A percentile compares a stretch with the other conserved stretches of the same genome.
Conservation (phyloP, 352 stramenopile species). For the Pythium grandisporangium region DNA sequence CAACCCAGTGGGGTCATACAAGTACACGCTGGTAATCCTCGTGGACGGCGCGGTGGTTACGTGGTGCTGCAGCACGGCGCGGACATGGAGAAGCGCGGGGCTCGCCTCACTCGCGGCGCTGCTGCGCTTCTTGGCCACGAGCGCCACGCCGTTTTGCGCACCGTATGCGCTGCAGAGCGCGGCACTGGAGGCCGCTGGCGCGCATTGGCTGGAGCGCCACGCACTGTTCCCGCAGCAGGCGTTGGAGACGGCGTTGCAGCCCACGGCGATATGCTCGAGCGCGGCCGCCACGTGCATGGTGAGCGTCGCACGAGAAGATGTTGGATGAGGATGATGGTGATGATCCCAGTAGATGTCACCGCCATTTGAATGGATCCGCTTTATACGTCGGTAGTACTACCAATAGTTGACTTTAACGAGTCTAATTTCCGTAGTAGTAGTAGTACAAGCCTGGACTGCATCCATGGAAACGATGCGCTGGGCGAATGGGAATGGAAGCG, state of each 20-base stretch:
- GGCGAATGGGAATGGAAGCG: too few relatives aligned
- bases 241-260: slow-evolving; percentile 42
- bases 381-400: too few relatives aligned
- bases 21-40: slow-evolving; percentile 33
- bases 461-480: too few relatives aligned
- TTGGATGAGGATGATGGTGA: too few relatives aligned
- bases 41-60: slow-evolving; percentile 13
- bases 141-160: slow-evolving; percentile 35
- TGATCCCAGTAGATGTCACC: too few relatives aligned
- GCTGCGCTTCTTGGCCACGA: slow-evolving; percentile 14
- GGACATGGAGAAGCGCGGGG: slow-evolving; percentile 15
- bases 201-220: not conserved
- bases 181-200: not conserved
- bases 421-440: too few relatives aligned
- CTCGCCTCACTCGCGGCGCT: too few relatives aligned
- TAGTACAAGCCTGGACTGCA: too few relatives aligned
- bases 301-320: too few relatives aligned
- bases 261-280: slow-evolving; percentile 39
- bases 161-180: slow-evolving; percentile 26
- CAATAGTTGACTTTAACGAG: too few relatives aligned
- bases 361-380: too few relatives aligned
- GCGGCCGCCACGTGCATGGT: slow-evolving; percentile 12
- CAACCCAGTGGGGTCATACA: slow-evolving; percentile 10
- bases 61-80: slow-evolving; percentile 36
- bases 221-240: slow-evolving; percentile 22